Base-by-base conservation (phyloP, 164 flowering plant species). In the Chloranthus sessilifolius region DNA sequence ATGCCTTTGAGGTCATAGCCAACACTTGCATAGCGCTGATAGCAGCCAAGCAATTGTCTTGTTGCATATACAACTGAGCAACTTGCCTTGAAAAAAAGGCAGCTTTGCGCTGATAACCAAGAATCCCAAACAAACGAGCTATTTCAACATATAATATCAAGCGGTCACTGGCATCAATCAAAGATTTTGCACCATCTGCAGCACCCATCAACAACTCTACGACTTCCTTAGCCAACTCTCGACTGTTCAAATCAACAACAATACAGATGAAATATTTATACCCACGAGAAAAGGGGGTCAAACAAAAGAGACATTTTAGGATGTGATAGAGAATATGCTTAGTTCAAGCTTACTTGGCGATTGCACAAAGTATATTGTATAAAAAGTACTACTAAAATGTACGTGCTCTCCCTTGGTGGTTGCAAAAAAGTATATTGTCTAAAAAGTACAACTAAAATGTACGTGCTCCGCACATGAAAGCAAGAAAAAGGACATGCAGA, bases 51-150 rank as follows among this genome's bases (percentile, higher is more conserved):
- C 75, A 69, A 46, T 80, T 90, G 28, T 87, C 97, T 67, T 94
- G 99, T 54, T 87, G 96, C 71, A 94, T 47, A 64, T 94, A 94
- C 65, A 94, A 61, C 76, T 81, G 96, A 64, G 99, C 99, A 40
- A 94, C 97, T 70, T 81, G 96, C 74, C 99, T 78, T 7, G 97
- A 86, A 54, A 94, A 94, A 68, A 94, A 94, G 41, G 99, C 99
- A 69, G 99, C 96, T 76, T 94, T 94, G 7, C 99, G 70, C 54
- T 82, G 81, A 67, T 89, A 89, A 60, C 95, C 96, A 70, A 94
- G 88, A 45, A 71, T 68, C 10, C 95, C 97, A 79, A 74, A 94
- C 49, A 94, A 74, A 45, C 99, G 95, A 68, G 99, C 95, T 66
- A 94, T 74, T 80, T 94, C 99, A 50, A 89, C 79, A 76, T 69